These are phyloP conservation scores for Clonostachys sp. DNA, from an alignment of 2,329 filamentous ascomycete genomes.

Conservation along the genomic window DNA sequence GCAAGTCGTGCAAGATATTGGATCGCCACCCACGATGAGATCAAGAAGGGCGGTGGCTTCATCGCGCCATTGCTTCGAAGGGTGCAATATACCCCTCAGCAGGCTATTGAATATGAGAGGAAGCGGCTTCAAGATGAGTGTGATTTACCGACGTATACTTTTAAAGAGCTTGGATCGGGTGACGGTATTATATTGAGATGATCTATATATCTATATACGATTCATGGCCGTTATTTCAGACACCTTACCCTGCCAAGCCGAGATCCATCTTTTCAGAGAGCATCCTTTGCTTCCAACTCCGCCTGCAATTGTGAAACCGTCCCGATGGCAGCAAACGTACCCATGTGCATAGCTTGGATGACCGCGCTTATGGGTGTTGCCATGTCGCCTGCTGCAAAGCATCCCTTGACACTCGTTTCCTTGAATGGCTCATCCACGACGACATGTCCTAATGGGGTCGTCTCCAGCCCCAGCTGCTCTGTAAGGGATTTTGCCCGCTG, in stretches of 20 bases:
- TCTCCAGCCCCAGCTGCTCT: slow-evolving; percentile 36
- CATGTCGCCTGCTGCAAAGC: slow-evolving; percentile 50
- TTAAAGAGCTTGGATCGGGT: slow-evolving; percentile 50
- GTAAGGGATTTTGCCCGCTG: slow-evolving; percentile 31
- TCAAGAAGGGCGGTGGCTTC: slow-evolving; percentile 53
- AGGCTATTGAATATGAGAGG: slow-evolving; percentile 32
- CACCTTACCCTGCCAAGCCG: too few species aligned
- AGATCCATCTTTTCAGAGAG: slow-evolving; percentile 8
- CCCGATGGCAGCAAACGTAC: slow-evolving; percentile 16
- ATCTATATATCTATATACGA: background rate
- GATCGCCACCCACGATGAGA: slow-evolving; percentile 62
- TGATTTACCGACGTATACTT: slow-evolving; percentile 32
- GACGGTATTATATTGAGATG: slow-evolving; percentile 33
- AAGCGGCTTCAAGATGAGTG: slow-evolving; percentile 8
- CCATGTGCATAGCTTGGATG: slow-evolving; percentile 18
- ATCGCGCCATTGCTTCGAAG: slow-evolving; percentile 45
- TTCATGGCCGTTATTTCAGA: background rate
- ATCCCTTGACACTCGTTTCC: slow-evolving; percentile 42
- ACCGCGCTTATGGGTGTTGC: slow-evolving; percentile 20
- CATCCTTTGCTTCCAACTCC: slow-evolving; percentile 17
- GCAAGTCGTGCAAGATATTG: slow-evolving; percentile 53
- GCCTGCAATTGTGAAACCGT: slow-evolving; percentile 15
- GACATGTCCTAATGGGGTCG: slow-evolving; percentile 35
- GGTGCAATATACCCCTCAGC: slow-evolving; percentile 35
- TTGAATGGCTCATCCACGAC: slow-evolving; percentile 36